Conservation (phyloP, 495 filamentous ascomycete genomes). For the Talaromyces trachyspermus region DNA sequence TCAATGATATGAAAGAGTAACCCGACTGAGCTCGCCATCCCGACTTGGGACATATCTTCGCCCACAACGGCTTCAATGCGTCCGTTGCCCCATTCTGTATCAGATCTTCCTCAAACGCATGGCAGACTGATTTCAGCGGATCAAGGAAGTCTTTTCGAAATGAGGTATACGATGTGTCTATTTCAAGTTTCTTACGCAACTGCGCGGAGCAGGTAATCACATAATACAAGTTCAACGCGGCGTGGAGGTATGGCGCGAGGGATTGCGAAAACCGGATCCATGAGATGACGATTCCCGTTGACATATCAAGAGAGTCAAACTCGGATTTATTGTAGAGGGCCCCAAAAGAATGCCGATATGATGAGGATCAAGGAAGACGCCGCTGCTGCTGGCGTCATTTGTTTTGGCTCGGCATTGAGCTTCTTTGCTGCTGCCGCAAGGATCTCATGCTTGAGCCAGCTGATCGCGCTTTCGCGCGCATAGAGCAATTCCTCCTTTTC, state of each 20-base stretch:
- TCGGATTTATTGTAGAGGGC: slow-evolving; percentile 23
- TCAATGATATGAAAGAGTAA: slow-evolving; percentile 29
- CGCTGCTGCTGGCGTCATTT: too few species aligned
- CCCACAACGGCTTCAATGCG: slow-evolving; percentile 32
- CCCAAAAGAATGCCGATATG: slow-evolving; percentile 47
- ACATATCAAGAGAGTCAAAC: slow-evolving; percentile 14
- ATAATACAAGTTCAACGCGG: slow-evolving; percentile 40
- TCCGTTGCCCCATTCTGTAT: slow-evolving; percentile 32
- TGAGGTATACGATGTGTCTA: slow-evolving; percentile 29
- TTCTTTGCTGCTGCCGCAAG: slow-evolving; percentile 24
- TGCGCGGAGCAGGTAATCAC: slow-evolving; percentile 29
- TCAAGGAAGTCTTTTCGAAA: slow-evolving; percentile 33
- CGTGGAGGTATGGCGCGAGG: slow-evolving; percentile 29
- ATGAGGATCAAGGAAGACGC: slow-evolving; percentile 26
- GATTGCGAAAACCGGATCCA: slow-evolving; percentile 34
- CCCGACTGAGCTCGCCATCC: slow-evolving; percentile 31
- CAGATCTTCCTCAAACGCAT: slow-evolving; percentile 29
- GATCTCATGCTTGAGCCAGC: slow-evolving; percentile 83
- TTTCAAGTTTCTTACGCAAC: slow-evolving; percentile 24
- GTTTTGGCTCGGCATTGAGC: too few species aligned
- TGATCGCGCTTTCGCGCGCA: slow-evolving; percentile 72
- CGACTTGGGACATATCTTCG: slow-evolving; percentile 30
- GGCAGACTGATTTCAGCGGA: slow-evolving; percentile 27
- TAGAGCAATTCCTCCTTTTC: slow-evolving; percentile 66
- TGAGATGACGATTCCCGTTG: slow-evolving; percentile 25